Evolutionary conservation across 2,329 filamentous ascomycete genomes (phyloP), one percentile per base, ranked within the genome.

Genomic region (Fusarium ramigenum): DNA sequence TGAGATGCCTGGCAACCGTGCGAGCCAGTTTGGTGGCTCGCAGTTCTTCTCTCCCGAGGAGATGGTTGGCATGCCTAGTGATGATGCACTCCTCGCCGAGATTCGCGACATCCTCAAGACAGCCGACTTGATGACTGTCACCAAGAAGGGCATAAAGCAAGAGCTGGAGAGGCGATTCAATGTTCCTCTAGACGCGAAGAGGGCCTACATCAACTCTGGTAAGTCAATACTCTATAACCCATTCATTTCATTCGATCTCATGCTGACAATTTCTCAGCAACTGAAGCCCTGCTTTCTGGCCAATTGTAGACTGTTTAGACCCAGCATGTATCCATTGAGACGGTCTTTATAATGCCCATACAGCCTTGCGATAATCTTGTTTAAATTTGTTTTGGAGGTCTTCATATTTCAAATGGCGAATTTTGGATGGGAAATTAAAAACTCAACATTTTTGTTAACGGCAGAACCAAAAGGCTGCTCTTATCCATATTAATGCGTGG

Each of bases 121-220:
- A 18, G 95, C 95, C 4, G 96, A 99, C 84, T 85, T 99, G 79
- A 99, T 99, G 96, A 95, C 90, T 9, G 94, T 99, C 47, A 99
- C 96, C 75, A 99, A 99, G 91, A 99, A 99, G 90, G 94, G 93
- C 78, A 93, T 99, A 83, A 98, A 98, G 88, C 85, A 90, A 76
- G 96, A 99, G 85, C 85, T 99, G 65, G 96, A 99, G 87, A 90
- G 91, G 79, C 90, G 95, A 71, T 99, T 99, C 79, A 93, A 93
- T 70, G 91, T 97, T 72, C 90, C 91, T 66, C 88, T 99, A 66
- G 95, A 98, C 81, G 87, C 91, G 60, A 97, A 94, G 88, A 92
- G 95, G 83, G 91, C 93, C 65, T 99, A 98, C 83, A 98, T 99
- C 81, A 95, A 95, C 82, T 95, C 92, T 85, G 93, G 93, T 96